Evolutionary conservation across 2,329 filamentous ascomycete genomes (phyloP).

Genomic region (Alternaria triticimaculans): DNA sequence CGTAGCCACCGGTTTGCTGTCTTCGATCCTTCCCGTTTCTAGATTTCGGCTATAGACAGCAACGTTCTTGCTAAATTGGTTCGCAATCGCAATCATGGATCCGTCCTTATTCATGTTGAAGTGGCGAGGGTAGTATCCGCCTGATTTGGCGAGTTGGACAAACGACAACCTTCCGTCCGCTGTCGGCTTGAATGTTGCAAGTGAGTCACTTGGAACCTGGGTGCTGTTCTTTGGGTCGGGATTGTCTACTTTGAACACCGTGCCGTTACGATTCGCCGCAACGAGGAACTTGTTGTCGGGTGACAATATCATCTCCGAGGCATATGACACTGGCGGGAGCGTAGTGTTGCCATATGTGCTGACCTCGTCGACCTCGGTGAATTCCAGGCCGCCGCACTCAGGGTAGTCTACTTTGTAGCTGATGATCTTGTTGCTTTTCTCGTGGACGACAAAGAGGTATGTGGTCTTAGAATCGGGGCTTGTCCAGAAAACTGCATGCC

Average conservation of each 20-base stretch:
- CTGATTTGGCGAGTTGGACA: conserved; percentile 66
- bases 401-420: conserved; percentile 64
- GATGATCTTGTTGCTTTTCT: conserved; percentile 65
- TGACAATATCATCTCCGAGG: conserved; percentile 63
- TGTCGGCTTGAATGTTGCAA: conserved; percentile 58
- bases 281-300: conserved; percentile 66
- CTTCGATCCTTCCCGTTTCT: conserved; percentile 64
- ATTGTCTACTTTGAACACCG: conserved; percentile 59
- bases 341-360: conserved; percentile 42
- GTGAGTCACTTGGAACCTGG: conserved; percentile 59
- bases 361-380: conserved; percentile 59
- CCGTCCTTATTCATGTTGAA: conserved; percentile 72
- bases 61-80: conserved; percentile 67
- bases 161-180: conserved; percentile 62
- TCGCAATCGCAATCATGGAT: conserved; percentile 68
- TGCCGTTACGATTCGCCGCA: conserved; percentile 71
- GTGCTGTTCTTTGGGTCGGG: conserved; percentile 45
- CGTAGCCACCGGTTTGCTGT: conserved; percentile 45
- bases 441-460: conserved; percentile 68
- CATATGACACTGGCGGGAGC: conserved; percentile 49
- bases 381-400: conserved; percentile 48
- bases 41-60: conserved; percentile 68
- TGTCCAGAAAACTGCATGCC: conserved; percentile 67
- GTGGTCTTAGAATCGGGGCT: conserved; percentile 12
- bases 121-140: conserved; percentile 70